phyloP scores from a whole-genome alignment of 2,329 filamentous ascomycete species.

The Basipetospora chlamydospora region DNA sequence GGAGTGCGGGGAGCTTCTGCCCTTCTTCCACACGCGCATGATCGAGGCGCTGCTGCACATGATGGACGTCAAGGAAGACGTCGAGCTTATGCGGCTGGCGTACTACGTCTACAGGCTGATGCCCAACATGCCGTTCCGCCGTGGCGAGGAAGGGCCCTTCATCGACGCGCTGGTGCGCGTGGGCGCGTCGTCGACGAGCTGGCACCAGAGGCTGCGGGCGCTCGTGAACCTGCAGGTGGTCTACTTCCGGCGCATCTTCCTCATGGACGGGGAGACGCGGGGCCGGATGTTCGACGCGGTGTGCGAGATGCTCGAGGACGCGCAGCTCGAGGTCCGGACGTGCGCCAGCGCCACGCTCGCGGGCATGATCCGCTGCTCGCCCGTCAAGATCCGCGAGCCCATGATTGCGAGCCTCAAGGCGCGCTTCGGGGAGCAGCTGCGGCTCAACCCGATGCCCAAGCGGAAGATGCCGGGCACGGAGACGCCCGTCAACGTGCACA shows the following conservation, averaged over 20 bases:
- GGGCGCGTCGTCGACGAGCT: conserved; percentile 68
- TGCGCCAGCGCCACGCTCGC: conserved; percentile 86
- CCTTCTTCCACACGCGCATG: conserved; percentile 80
- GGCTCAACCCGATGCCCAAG: conserved; percentile 78
- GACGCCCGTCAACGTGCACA: conserved; percentile 55
- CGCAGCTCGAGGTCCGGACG: conserved; percentile 84
- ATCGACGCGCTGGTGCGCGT: conserved; percentile 78
- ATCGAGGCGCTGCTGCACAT: conserved; percentile 93
- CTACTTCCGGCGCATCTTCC: conserved; percentile 91
- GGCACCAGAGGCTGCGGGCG: conserved; percentile 90
- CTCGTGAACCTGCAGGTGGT: conserved; percentile 98
- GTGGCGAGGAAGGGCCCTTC: conserved; percentile 72
- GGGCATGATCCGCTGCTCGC: conserved; percentile 96
- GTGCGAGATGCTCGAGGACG: conserved; percentile 85
- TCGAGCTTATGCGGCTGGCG: conserved; percentile 81
- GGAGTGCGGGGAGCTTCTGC: conserved; percentile 79
- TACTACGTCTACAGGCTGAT: conserved; percentile 96
- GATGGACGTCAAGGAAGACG: conserved; percentile 99
- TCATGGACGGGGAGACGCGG: conserved; percentile 62
- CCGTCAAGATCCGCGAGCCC: conserved; percentile 59
- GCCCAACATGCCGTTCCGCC: conserved; percentile 84
- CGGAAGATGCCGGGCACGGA: conserved; percentile 47
- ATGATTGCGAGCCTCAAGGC: conserved; percentile 63
- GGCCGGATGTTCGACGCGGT: conserved; percentile 78
- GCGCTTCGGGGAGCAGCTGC: conserved; percentile 66